phyloP scores from a whole-genome alignment of 2,329 filamentous ascomycete species.

The Metarhizium robertsii region DNA sequence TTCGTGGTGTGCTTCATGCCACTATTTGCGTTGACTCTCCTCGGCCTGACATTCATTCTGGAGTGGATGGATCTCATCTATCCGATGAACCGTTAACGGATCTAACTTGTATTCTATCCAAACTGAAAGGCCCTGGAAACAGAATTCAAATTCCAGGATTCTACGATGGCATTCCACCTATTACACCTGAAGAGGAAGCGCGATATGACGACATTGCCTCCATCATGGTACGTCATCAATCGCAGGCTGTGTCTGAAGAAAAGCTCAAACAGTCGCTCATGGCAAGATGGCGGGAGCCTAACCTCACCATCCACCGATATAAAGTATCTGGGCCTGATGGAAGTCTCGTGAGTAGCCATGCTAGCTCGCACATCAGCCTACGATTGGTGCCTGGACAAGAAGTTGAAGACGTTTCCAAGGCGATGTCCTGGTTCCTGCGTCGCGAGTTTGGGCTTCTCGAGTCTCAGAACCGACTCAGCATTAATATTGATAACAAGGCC shows the following conservation, averaged over 20 bases:
- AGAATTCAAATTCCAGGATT: slow-evolving; percentile 79
- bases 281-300: slow-evolving; percentile 91
- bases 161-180: slow-evolving; percentile 71
- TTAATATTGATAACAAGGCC: slow-evolving; percentile 85
- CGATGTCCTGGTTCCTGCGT: slow-evolving; percentile 58
- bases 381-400: slow-evolving; percentile 92
- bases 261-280: slow-evolving; percentile 78
- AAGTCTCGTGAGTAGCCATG: slow-evolving; percentile 82
- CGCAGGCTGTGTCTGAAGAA: slow-evolving; percentile 48
- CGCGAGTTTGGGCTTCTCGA: slow-evolving; percentile 64
- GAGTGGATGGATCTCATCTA: slow-evolving; percentile 89
- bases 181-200: slow-evolving; percentile 66
- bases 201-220: slow-evolving; percentile 78
- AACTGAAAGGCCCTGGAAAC: slow-evolving; percentile 72
- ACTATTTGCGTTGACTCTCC: slow-evolving; percentile 81
- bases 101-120: slow-evolving; percentile 72
- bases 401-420: slow-evolving; percentile 62
- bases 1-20: slow-evolving; percentile 88
- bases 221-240: slow-evolving; percentile 64
- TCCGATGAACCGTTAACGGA: slow-evolving; percentile 90
- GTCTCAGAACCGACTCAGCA: slow-evolving; percentile 69
- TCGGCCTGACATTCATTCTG: slow-evolving; percentile 84
- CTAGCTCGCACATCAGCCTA: slow-evolving; percentile 79
- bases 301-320: slow-evolving; percentile 86
- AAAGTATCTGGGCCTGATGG: slow-evolving; percentile 88